These are phyloP conservation scores for Leccinum truebloodii DNA, from an alignment of 768 basidiomycete species.

Conservation along the genomic window DNA sequence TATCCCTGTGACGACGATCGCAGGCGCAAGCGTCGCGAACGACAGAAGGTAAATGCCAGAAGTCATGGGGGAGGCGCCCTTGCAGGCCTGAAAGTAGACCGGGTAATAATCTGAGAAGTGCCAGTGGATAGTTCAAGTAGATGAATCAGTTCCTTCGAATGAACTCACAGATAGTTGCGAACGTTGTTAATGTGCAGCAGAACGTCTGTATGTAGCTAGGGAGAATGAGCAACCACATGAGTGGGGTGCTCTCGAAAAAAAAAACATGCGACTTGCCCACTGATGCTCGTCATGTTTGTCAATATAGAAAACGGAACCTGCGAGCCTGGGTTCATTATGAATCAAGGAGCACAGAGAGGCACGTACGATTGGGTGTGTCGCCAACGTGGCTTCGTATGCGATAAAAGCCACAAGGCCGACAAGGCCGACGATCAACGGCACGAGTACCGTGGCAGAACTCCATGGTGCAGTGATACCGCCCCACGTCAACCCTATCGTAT, in stretches of 20 bases:
- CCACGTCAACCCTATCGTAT: slow-evolving; percentile 49
- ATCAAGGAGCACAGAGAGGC: no score
- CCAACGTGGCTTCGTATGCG: slow-evolving; percentile 37
- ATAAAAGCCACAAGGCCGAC: slow-evolving; percentile 40
- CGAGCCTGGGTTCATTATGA: neutral
- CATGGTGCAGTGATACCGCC: slow-evolving; percentile 47
- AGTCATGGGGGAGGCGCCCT: slow-evolving; percentile 16
- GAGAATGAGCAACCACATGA: no score
- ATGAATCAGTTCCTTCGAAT: neutral
- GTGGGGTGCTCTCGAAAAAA: no score
- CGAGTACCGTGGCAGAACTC: slow-evolving; percentile 40
- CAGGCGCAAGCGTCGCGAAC: slow-evolving; percentile 29
- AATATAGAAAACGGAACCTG: slow-evolving; percentile 21
- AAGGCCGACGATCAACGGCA: slow-evolving; percentile 45
- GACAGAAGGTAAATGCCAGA: slow-evolving; percentile 31
- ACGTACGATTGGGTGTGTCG: slow-evolving; percentile 34
- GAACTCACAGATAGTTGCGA: slow-evolving; percentile 25
- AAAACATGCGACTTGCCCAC: slow-evolving; percentile 20
- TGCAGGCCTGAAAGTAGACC: slow-evolving; percentile 46
- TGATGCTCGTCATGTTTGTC: slow-evolving; percentile 31
- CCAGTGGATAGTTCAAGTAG: neutral
- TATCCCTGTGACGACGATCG: slow-evolving; percentile 34
- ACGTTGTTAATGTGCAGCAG: slow-evolving; percentile 8
- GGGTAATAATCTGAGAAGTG: slow-evolving; percentile 40
- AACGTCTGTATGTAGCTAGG: slow-evolving; percentile 32